Conservation (phyloP, 2,329 filamentous ascomycete species). For the Penicillium frequentans region DNA sequence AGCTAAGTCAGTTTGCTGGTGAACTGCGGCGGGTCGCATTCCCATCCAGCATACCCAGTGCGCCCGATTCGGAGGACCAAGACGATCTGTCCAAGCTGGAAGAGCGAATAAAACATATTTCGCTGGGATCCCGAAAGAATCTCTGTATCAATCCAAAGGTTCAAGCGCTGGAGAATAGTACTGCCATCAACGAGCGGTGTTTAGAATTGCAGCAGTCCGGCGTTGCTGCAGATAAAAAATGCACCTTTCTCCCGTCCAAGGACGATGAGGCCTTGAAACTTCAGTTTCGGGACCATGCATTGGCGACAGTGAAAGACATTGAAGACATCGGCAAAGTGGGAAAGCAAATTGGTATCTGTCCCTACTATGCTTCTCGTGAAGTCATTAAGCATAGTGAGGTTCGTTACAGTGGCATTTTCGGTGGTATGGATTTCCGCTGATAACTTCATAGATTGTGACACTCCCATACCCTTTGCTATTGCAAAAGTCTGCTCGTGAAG, state of each 20-base stretch:
- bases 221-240: constrained; percentile 64
- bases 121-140: constrained; percentile 82
- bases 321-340: constrained; percentile 83
- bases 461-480: constrained; percentile 88
- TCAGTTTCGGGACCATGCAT: constrained; percentile 78
- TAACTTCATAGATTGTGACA: constrained; percentile 67
- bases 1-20: constrained; percentile 81
- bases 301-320: constrained; percentile 87
- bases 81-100: constrained; percentile 33
- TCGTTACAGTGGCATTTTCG: constrained; percentile 12
- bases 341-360: constrained; percentile 77
- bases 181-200: constrained; percentile 91
- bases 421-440: background rate
- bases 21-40: constrained; percentile 78
- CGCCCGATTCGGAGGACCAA: constrained; percentile 25
- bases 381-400: constrained; percentile 78
- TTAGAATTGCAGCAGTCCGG: constrained; percentile 80
- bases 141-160: constrained; percentile 88
- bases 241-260: constrained; percentile 74
- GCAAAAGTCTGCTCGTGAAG: constrained; percentile 83
- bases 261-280: constrained; percentile 71
- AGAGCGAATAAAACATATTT: constrained; percentile 75
- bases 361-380: constrained; percentile 91
- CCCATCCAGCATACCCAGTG: constrained; percentile 66
- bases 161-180: constrained; percentile 63